Percentiles rank a stretch among this genome's conserved stretches.
phyloP scores from a whole-genome alignment of 140 eudicot species.

The Cichorium intybus region DNA sequence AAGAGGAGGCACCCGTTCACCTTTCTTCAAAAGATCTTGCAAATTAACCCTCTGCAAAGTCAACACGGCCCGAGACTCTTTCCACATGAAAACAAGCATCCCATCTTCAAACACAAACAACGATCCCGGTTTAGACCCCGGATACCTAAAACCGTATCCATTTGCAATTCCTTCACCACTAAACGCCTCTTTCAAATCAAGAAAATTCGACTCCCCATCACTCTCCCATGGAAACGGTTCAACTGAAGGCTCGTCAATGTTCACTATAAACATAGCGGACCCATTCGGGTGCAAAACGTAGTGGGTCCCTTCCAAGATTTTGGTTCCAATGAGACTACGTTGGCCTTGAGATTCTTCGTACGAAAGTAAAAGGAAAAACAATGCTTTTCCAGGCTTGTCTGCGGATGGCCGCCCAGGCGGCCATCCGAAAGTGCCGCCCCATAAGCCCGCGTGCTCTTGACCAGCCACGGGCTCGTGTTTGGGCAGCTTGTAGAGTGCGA shows the following conservation, averaged over 20 bases:
- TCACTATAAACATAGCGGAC: conserved; percentile 90
- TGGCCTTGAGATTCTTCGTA: conserved; percentile 75
- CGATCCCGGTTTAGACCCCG: conserved; percentile 95
- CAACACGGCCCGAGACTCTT: conserved; percentile 75
- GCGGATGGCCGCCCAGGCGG: conserved; percentile 82
- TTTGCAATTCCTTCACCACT: conserved; percentile 90
- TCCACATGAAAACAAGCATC: conserved; percentile 86
- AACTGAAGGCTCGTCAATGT: conserved; percentile 56
- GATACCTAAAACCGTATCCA: conserved; percentile 95
- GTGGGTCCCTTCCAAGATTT: conserved; percentile 91
- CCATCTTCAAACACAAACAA: conserved; percentile 64
- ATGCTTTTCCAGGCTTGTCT: conserved; percentile 92
- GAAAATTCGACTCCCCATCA: conserved; percentile 54
- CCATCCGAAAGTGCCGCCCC: conserved; percentile 98
- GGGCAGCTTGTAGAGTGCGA: conserved; percentile 81
- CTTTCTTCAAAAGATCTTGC: conserved; percentile 76
- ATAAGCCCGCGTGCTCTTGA: conserved; percentile 72
- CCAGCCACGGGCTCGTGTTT: conserved; percentile 40
- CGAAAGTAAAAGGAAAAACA: conserved; percentile 77
- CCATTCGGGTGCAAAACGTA: conserved; percentile 97
- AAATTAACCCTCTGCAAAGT: conserved; percentile 76
- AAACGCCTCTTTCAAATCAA: conserved; percentile 58
- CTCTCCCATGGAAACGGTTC: conserved; percentile 74
- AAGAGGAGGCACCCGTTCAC: conserved; percentile 81
- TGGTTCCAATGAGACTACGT: conserved; percentile 64